phyloP scores from a whole-genome alignment of 2,329 filamentous ascomycete species.

The Helotiales sp. region DNA sequence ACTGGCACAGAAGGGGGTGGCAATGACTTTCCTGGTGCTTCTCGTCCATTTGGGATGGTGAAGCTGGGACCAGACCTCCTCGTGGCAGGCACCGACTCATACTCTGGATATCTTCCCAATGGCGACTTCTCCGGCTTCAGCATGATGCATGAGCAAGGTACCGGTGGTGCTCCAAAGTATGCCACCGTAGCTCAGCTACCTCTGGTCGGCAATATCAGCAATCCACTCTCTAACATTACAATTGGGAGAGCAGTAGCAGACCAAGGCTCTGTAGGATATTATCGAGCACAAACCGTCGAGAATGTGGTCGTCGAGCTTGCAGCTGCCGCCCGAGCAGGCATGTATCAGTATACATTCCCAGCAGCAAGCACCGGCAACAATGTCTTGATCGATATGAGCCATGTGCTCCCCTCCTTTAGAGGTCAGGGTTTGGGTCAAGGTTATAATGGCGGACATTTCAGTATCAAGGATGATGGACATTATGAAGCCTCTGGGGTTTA shows the following conservation, averaged over 20 bases:
- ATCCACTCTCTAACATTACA: constrained; percentile 58
- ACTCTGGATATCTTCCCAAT: constrained; percentile 51
- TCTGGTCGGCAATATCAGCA: constrained; percentile 46
- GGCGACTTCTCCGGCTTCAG: constrained; percentile 61
- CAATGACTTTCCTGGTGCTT: constrained; percentile 45
- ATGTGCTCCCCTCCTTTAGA: constrained; percentile 62
- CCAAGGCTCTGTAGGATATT: constrained; percentile 59
- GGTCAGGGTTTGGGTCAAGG: constrained; percentile 61
- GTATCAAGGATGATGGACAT: constrained; percentile 48
- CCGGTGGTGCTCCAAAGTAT: constrained; percentile 69
- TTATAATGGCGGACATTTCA: constrained; percentile 61
- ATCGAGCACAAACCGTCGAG: constrained; percentile 54
- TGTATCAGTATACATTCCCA: constrained; percentile 63
- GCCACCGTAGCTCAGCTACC: constrained; percentile 64
- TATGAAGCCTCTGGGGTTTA: constrained; percentile 64
- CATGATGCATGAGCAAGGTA: constrained; percentile 66
- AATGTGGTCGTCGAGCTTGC: constrained; percentile 58
- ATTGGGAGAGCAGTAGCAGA: constrained; percentile 53
- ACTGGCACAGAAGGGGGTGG: constrained; percentile 44
- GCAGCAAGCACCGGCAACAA: constrained; percentile 37
- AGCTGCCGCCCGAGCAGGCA: constrained; percentile 55
- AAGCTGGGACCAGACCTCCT: constrained; percentile 43
- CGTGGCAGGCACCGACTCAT: constrained; percentile 49
- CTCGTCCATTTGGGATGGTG: constrained; percentile 45
- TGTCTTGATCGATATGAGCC: constrained; percentile 35